Conservation (phyloP, 495 filamentous ascomycete species). For the Lasiosphaeria hispida region DNA sequence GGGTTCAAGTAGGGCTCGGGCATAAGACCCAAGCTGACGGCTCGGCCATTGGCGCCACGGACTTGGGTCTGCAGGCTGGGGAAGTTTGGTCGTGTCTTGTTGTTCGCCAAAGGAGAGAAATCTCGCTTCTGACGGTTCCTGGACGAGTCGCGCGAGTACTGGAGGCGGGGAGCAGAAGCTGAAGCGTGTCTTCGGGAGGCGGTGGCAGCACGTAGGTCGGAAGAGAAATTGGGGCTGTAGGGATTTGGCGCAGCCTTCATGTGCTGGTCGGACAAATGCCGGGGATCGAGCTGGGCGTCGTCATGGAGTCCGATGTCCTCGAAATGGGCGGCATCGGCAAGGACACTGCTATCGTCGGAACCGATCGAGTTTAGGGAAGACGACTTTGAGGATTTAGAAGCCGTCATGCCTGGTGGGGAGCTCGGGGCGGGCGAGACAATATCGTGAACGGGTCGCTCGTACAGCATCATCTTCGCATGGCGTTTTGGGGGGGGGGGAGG, state of each 20-base stretch:
- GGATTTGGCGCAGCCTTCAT: constrained; percentile 43
- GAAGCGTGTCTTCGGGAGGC: constrained; percentile 29
- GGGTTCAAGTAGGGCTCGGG: constrained; percentile 33
- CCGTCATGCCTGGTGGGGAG: constrained; percentile 80
- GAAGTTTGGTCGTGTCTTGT: constrained; percentile 24
- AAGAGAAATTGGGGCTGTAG: constrained; percentile 41
- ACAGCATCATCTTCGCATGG: constrained; percentile 55
- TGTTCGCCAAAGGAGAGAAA: background rate
- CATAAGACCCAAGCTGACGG: constrained; percentile 28
- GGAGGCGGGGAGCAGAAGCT: constrained; percentile 31
- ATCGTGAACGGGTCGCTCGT: constrained; percentile 45
- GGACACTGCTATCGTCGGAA: constrained; percentile 62
- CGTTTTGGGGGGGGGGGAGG: background rate
- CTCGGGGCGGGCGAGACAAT: constrained; percentile 56
- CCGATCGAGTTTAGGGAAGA: constrained; percentile 81
- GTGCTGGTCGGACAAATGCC: constrained; percentile 43
- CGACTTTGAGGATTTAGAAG: constrained; percentile 85
- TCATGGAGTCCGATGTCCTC: constrained; percentile 92
- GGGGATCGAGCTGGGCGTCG: constrained; percentile 42
- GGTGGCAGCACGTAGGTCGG: constrained; percentile 40
- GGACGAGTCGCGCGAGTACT: constrained; percentile 27
- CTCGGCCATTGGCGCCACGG: constrained; percentile 31
- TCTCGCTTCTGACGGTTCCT: constrained; percentile 28
- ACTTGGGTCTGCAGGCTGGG: constrained; percentile 31
- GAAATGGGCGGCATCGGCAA: constrained; percentile 75